Conservation (phyloP, 805 yeast genomes). For the Candida lessepsii region DNA sequence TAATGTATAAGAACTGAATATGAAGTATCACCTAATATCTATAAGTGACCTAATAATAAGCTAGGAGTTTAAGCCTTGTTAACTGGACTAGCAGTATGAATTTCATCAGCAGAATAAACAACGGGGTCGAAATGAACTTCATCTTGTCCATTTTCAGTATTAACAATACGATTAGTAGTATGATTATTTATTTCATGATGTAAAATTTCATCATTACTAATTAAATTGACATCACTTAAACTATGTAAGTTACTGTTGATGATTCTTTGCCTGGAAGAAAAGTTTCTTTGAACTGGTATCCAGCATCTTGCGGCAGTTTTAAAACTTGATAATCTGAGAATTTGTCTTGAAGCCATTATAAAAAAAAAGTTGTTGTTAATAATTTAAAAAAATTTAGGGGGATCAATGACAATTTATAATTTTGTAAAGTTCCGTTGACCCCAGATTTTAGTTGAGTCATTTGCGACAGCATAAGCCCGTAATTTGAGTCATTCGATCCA, state of each 20-base stretch:
- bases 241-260: conserved; percentile 31
- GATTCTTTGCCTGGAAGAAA: conserved; percentile 36
- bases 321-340: conserved; percentile 33
- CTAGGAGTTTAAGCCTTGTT: conserved; percentile 19
- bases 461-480: conserved; percentile 1
- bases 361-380: background rate
- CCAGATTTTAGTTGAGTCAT: conserved; percentile 10
- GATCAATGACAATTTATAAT: conserved; percentile 1
- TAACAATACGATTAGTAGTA: conserved; percentile 13
- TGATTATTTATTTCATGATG: conserved; percentile 10
- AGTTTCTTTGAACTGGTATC: conserved; percentile 35
- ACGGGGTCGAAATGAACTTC: conserved; percentile 38
- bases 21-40: background rate
- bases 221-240: conserved; percentile 28
- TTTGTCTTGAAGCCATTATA: conserved; percentile 14
- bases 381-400: conserved; percentile 3
- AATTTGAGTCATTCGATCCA: conserved; percentile 7
- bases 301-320: conserved; percentile 46
- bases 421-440: conserved; percentile 7
- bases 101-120: conserved; percentile 40
- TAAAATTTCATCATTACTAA: conserved; percentile 35
- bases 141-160: conserved; percentile 11
- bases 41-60: background rate
- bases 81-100: conserved; percentile 45
- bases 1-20: conserved; percentile 4